Percentiles rank a stretch among this genome's conserved stretches.
phyloP scores from a whole-genome alignment of 495 filamentous ascomycete species.

The Chaetomium fimeti region DNA sequence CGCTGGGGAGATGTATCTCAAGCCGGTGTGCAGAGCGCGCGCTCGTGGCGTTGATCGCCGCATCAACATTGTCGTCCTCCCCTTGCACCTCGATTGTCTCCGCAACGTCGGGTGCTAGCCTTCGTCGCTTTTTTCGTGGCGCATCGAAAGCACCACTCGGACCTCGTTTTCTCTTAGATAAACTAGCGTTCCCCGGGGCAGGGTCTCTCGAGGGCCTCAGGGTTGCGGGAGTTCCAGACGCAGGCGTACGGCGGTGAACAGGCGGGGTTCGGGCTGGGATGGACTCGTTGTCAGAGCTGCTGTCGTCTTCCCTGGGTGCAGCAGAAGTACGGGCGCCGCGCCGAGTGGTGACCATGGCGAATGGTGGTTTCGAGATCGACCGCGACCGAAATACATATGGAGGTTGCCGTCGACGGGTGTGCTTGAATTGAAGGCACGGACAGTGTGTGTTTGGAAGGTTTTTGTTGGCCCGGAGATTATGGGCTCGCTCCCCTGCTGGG shows the following conservation, averaged over 20 bases:
- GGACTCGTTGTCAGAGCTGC: neutral
- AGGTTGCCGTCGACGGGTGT: neutral
- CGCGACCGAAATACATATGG: neutral
- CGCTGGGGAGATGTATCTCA: neutral
- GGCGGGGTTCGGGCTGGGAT: neutral
- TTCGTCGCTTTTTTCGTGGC: slow-evolving; percentile 1
- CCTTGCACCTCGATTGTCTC: slow-evolving; percentile 10
- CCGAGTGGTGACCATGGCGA: slow-evolving; percentile 13
- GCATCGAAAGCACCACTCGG: neutral
- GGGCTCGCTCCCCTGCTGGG: no score
- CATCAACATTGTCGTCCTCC: slow-evolving; percentile 10
- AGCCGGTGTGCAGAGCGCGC: neutral
- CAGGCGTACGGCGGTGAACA: neutral
- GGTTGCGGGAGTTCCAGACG: neutral
- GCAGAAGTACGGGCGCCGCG: neutral
- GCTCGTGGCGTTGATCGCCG: slow-evolving; percentile 1
- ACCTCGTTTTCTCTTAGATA: neutral
- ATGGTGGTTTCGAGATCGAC: neutral
- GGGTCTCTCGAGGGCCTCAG: neutral
- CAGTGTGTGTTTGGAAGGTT: neutral
- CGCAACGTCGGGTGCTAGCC: neutral
- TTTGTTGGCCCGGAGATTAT: neutral
- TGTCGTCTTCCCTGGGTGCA: neutral
- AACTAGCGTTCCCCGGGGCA: neutral
- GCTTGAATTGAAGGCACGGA: neutral